A percentile compares a stretch with the other conserved stretches of the same genome.
phyloP scores from a whole-genome alignment of 768 basidiomycete species.

The Tulasnella sp. region DNA sequence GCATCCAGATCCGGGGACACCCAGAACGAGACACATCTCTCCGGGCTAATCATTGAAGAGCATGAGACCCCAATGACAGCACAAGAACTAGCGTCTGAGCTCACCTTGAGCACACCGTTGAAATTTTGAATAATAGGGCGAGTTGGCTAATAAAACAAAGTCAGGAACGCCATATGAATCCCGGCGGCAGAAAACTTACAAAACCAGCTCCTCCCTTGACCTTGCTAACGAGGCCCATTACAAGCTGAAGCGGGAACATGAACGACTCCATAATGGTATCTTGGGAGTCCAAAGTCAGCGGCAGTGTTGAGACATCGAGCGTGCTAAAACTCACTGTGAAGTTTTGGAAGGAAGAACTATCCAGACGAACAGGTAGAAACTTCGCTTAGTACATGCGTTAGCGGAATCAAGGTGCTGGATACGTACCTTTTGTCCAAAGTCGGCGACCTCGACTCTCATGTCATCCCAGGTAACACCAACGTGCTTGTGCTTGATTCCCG shows the following conservation, averaged over 20 bases:
- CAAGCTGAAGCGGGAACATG: constrained; percentile 36
- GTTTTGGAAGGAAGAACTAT: constrained; percentile 46
- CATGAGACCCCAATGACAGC: not conserved
- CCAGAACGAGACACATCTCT: constrained; percentile 55
- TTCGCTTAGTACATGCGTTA: too few species aligned
- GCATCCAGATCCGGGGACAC: constrained; percentile 34
- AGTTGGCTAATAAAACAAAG: constrained; percentile 26
- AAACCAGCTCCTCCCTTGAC: not conserved
- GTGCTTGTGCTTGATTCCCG: constrained; percentile 61
- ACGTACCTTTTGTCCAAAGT: constrained; percentile 44
- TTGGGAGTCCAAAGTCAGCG: too few species aligned
- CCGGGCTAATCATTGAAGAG: constrained; percentile 38
- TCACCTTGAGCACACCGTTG: constrained; percentile 16
- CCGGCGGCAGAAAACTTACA: not conserved
- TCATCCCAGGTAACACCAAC: constrained; percentile 66
- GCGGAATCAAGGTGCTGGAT: too few species aligned
- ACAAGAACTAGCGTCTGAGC: constrained; percentile 33
- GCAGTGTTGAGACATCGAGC: not conserved
- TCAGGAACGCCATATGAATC: constrained; percentile 24
- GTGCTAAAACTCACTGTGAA: constrained; percentile 36
- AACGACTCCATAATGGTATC: constrained; percentile 44
- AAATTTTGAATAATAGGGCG: constrained; percentile 50
- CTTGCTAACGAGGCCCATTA: constrained; percentile 32
- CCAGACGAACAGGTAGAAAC: not conserved
- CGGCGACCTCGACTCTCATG: constrained; percentile 47